phyloP scores from a whole-genome alignment of 208 protist species.

The Wallacemonas sp. region DNA sequence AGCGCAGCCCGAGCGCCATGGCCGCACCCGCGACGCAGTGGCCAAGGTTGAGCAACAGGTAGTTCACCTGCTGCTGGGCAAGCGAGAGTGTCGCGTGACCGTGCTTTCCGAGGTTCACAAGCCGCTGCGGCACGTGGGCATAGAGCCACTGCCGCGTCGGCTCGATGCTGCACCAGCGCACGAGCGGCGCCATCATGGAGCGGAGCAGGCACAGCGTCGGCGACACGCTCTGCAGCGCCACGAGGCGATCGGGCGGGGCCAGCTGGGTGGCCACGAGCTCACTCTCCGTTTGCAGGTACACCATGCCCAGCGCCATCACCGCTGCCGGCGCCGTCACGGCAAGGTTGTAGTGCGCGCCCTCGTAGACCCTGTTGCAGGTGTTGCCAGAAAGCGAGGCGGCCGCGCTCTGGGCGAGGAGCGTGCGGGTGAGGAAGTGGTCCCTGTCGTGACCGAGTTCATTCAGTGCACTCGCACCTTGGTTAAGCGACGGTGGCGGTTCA shows the following conservation, averaged over 20 bases:
- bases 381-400: slow-evolving; percentile 34
- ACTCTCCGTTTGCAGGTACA: slow-evolving; percentile 73
- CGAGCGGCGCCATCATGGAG: slow-evolving; percentile 69
- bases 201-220: slow-evolving; percentile 77
- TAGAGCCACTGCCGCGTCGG: slow-evolving; percentile 54
- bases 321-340: slow-evolving; percentile 65
- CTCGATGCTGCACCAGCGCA: slow-evolving; percentile 61
- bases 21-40: slow-evolving; percentile 74
- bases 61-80: slow-evolving; percentile 61
- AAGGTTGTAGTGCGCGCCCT: slow-evolving; percentile 81
- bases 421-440: slow-evolving; percentile 61
- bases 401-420: slow-evolving; percentile 45
- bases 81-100: slow-evolving; percentile 19
- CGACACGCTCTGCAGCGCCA: slow-evolving; percentile 66
- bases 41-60: slow-evolving; percentile 77
- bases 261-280: slow-evolving; percentile 48
- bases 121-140: slow-evolving; percentile 39
- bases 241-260: slow-evolving; percentile 45
- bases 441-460: slow-evolving; percentile 55
- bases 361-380: slow-evolving; percentile 70
- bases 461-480: slow-evolving; percentile 53
- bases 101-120: slow-evolving; percentile 16
- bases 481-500: slow-evolving; percentile 43
- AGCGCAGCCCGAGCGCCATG: slow-evolving; percentile 76
- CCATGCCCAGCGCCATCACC: slow-evolving; percentile 71